Conservation (phyloP, 129 eudicot species). For the Calendula officinalis region DNA sequence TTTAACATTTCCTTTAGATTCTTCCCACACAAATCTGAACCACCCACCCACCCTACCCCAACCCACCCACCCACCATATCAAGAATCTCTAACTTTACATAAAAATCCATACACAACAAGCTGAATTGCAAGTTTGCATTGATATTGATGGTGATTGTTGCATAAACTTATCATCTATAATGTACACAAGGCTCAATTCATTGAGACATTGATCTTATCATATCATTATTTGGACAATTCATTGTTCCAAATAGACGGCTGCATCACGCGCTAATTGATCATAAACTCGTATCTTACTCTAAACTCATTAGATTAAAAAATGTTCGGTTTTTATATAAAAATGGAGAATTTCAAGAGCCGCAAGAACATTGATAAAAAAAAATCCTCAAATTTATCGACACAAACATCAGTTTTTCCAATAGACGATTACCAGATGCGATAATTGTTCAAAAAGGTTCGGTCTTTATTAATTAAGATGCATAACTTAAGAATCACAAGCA, state of each 20-base stretch:
- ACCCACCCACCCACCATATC: slow-evolving; percentile 12
- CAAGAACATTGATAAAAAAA: too few species aligned
- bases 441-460: not conserved
- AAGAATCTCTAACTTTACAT: slow-evolving; percentile 33
- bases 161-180: slow-evolving; percentile 16
- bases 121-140: slow-evolving; percentile 33
- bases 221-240: not conserved
- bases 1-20: too few species aligned
- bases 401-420: too few species aligned
- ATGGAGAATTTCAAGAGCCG: too few species aligned
- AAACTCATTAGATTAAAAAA: too few species aligned
- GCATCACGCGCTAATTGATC: slow-evolving; percentile 4
- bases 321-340: too few species aligned
- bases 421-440: too few species aligned
- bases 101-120: slow-evolving; percentile 27
- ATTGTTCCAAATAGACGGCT: slow-evolving; percentile 6
- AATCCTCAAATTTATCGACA: too few species aligned
- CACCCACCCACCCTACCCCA: slow-evolving; percentile 5
- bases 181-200: slow-evolving; percentile 6
- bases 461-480: slow-evolving; percentile 7
- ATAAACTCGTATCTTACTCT: too few species aligned
- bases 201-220: slow-evolving; percentile 3
- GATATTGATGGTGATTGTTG: slow-evolving; percentile 28
- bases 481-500: slow-evolving; percentile 7
- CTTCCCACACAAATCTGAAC: slow-evolving; percentile 16